Percentiles rank a stretch among this genome's conserved stretches.
Conservation (phyloP, 257 asterid genomes). For the Nicotiana obtusifolia region DNA sequence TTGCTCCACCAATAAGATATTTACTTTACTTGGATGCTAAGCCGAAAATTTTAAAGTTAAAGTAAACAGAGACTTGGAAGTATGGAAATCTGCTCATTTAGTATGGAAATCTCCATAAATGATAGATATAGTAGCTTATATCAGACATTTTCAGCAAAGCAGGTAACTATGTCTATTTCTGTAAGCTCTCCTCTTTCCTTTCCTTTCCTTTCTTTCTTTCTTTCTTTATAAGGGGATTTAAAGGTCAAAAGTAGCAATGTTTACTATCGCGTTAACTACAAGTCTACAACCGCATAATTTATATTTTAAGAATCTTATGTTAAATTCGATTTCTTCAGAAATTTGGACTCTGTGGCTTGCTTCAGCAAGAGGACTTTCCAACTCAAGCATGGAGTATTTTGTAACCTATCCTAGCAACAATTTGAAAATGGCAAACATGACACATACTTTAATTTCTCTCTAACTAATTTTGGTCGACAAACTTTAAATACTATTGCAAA, state of each 20-base stretch:
- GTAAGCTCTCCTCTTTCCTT: not conserved
- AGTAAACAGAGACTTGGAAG: not conserved
- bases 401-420: not conserved
- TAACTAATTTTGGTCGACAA: not conserved
- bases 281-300: not conserved
- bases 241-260: not conserved
- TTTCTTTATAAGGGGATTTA: not conserved
- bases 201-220: not conserved
- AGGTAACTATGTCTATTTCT: not conserved
- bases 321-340: not conserved
- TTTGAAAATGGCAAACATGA: constrained; percentile 1
- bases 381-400: not conserved
- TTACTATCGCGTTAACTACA: not conserved
- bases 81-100: too few relatives aligned
- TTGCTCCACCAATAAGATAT: not conserved
- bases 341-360: not conserved
- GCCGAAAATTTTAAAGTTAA: not conserved
- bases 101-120: not conserved
- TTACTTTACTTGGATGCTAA: not conserved
- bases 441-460: not conserved
- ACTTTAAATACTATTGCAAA: not conserved
- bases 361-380: not conserved
- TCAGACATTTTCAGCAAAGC: not conserved
- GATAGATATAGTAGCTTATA: not conserved
- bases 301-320: not conserved